Evolutionary conservation across 805 yeast species (phyloP).

Genomic region (Lachancea cidri): DNA sequence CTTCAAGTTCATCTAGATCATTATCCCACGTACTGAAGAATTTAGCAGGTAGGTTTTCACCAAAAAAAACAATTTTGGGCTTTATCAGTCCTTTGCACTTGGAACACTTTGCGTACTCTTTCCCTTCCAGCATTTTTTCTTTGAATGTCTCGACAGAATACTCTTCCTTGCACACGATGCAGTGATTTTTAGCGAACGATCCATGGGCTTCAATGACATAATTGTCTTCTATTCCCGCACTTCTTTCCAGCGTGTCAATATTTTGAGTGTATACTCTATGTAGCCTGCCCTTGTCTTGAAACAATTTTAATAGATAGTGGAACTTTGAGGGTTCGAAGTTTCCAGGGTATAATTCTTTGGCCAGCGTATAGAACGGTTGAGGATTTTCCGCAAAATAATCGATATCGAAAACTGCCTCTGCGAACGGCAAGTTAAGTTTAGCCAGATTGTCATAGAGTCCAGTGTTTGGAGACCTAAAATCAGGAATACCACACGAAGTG

Average conservation of each 20-base stretch:
- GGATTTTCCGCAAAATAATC: slow-evolving; percentile 74
- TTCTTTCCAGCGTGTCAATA: slow-evolving; percentile 84
- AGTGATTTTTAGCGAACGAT: slow-evolving; percentile 78
- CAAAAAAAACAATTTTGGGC: slow-evolving; percentile 93
- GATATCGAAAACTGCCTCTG: slow-evolving; percentile 94
- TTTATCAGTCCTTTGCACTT: slow-evolving; percentile 73
- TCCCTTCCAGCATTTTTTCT: slow-evolving; percentile 31
- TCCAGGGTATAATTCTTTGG: slow-evolving; percentile 85
- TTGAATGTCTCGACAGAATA: slow-evolving; percentile 47
- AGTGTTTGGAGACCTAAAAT: slow-evolving; percentile 86
- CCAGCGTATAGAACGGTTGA: slow-evolving; percentile 76
- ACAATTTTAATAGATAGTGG: slow-evolving; percentile 63
- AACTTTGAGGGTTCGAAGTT: slow-evolving; percentile 77
- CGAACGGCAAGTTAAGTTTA: slow-evolving; percentile 72
- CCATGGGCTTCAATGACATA: slow-evolving; percentile 90
- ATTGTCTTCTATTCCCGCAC: slow-evolving; percentile 67
- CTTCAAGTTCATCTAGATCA: slow-evolving; percentile 40
- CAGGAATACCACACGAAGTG: slow-evolving; percentile 93
- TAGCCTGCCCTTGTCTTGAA: slow-evolving; percentile 59
- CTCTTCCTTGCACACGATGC: slow-evolving; percentile 64
- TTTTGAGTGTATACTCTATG: slow-evolving; percentile 84
- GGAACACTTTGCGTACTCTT: slow-evolving; percentile 44
- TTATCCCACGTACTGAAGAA: slow-evolving; percentile 68
- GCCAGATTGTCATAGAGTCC: slow-evolving; percentile 80
- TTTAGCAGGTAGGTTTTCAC: slow-evolving; percentile 71